Base-by-base conservation (phyloP, 2,329 filamentous ascomycete species). In the Botrytis aclada region DNA sequence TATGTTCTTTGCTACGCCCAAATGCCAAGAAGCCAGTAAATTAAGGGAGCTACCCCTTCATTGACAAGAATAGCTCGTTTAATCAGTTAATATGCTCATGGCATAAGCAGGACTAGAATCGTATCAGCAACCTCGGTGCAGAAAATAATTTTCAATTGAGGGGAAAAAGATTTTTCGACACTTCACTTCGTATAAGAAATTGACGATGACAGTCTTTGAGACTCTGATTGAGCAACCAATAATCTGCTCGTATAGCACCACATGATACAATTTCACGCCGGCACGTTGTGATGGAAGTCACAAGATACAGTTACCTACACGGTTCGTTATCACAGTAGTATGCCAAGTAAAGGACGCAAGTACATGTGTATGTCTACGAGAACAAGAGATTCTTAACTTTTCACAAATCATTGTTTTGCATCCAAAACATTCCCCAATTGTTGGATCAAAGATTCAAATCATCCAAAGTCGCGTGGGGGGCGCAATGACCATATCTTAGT, bases 171-270 rank as follows among this genome's bases (percentile, higher is more conserved):
- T 16, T n/a, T n/a, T 51, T 51, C 12, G 47, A 54, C 47, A 54
- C 47, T n/a, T 54, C 25, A n/a, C 47, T 54, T 54, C 47, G 47
- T 54, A 54, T 54, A 54, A 54, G 14, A 16, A 54, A 54, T 54
- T n/a, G 47, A 54, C 12, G 47, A 56, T 39, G 45, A 39, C 45
- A 54, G 20, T 29, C 25, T 39, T 39, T 7, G 47, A 41, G 47
- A 54, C 64, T 54, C 20, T 67, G 12, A 56, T 41, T 67, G 64
- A 47, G 45, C n/a, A 22, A 41, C 34, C 64, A 56, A 56, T 67
- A 7, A 22, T 29, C 47, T 56, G 22, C 64, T 56, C 5, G 25
- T 41, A 39, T 41, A 29, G 45, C 34, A 67, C 25, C 64, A 56
- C 64, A 56, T 67, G 47, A 54, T 51, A 18, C 20, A 37, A 37